Percentiles rank a stretch among this genome's conserved stretches.
phyloP scores from a whole-genome alignment of 2,329 filamentous ascomycete species.

The Rugonectria rugulosa region DNA sequence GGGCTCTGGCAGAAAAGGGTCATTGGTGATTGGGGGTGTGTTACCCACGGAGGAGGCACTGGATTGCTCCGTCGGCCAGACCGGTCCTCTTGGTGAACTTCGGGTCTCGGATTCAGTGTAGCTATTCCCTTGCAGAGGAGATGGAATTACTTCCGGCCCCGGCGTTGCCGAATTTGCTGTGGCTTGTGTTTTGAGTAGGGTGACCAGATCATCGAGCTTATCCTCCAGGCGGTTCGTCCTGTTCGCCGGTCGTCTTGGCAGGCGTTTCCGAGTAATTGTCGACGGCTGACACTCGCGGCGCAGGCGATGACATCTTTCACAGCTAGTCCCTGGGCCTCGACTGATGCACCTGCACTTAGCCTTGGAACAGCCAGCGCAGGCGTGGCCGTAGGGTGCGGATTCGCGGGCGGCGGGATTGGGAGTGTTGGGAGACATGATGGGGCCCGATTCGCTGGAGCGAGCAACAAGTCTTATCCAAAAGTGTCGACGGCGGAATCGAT shows the following conservation, averaged over 20 bases:
- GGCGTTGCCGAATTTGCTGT: not conserved
- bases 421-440: slow-evolving; percentile 14
- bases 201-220: slow-evolving; percentile 39
- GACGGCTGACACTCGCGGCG: slow-evolving; percentile 49
- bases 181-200: slow-evolving; percentile 37
- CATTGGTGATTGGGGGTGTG: not conserved
- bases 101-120: not conserved
- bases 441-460: no score
- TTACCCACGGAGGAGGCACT: not conserved
- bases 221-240: slow-evolving; percentile 36
- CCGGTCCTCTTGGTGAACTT: not conserved
- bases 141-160: not conserved
- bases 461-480: no score
- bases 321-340: slow-evolving; percentile 37
- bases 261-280: slow-evolving; percentile 42
- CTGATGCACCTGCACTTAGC: slow-evolving; percentile 54
- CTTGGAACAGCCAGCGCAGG: slow-evolving; percentile 50
- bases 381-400: slow-evolving; percentile 49
- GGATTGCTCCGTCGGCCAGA: no score
- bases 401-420: slow-evolving; percentile 13
- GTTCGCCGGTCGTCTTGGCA: slow-evolving; percentile 27
- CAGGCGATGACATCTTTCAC: slow-evolving; percentile 51
- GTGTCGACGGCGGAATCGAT: no score
- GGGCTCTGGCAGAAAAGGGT: not conserved
- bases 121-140: not conserved